Base-by-base conservation (phyloP, 2,329 filamentous ascomycete genomes). In the Corynespora cassiicola region DNA sequence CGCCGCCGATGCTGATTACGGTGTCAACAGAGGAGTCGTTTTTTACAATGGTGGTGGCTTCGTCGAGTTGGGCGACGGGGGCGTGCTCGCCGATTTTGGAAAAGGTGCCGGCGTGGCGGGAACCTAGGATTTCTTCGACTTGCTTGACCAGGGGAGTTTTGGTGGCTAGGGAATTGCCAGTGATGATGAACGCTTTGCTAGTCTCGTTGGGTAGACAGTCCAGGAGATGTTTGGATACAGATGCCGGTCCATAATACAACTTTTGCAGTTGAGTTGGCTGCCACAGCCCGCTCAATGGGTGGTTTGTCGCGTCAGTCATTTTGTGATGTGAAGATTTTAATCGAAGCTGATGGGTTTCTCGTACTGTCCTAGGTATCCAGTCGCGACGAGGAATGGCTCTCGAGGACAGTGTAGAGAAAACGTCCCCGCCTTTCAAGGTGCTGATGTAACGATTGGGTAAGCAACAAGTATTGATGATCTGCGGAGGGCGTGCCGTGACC, bases 111-210 rank as follows among this genome's bases (percentile, higher is more conserved):
- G 76, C 78, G 51, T 79, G 76, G 27, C 62, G 65, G 20, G 62
- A 50, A 5, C 70, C 72, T 0, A 82, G 65, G 1, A 77, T 61
- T 8, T 68, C 47, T 61, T 81, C 77, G 11, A 81, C 70, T 31
- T 76, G 64, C 37, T 73, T 70, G 45, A 82, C 71, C 6, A 82
- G 65, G 0, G 70, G 65, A 0, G 79, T 81, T 50, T 80, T 81
- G 26, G 60, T 76, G 6, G 76, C 75, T 6, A 82, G 69, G 0
- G 78, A 80, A 26, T 61, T 68, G 16, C 78, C 77, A 1, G 79
- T 81, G 28, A 82, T 74, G 52, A 82, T 77, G 62, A 81, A 81
- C 2, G 78, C 79, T 63, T 79, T 79, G 34, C 76, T 79, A 3
- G 53, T 56, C 3, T 63, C 52, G 8, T 42, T 66, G 0, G 70